Base-by-base conservation (phyloP, 164 flowering plant species). In the Stephania yunnanensis region DNA sequence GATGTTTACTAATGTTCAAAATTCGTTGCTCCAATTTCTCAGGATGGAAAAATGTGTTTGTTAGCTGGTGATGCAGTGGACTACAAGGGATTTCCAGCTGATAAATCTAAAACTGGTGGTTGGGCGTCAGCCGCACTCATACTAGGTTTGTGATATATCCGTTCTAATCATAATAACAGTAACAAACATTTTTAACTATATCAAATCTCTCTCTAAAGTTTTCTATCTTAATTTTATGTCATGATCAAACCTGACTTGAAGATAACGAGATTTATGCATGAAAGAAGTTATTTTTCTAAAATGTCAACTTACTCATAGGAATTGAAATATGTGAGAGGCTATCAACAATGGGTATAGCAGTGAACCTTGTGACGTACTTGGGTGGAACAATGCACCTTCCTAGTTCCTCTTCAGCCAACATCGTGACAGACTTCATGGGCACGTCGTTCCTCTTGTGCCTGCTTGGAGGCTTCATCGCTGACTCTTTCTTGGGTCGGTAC, bases 401-500 rank as follows among this genome's bases (percentile, higher is more conserved):
- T 0, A 93, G 96, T 72, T 78, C 97, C 12, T 81, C 87, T 17
- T 87, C 99, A 4, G 97, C 98, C n/a, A 93, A 90, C 52, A 85
- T 81, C 10, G 98, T 95, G 2, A 90, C 98, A 0, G 92, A 93
- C 74, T 95, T 90, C 74, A 75, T 92, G 91, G 99, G 99, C 74
- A 92, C 97, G 0, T 88, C 91, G 1, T 93, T 89, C 68, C 87
- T 95, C 68, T 76, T 95, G 31, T 89, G 96, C 75, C 74, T 95
- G 82, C 91, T 93, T 69, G 97, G 97, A 11, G 99, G 99, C 68
- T 90, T 95, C 76, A 85, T 95, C 19, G 98, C 99, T 0, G 99
- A 95, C 78, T 81, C 98, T 50, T 92, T 87, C 77, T 84, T 95
- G 1, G 99, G 99, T 52, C 79, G 98, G 79, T 95, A 80, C 88